Conservation (phyloP, 140 eudicot species). For the Erigeron philadelphicus region DNA sequence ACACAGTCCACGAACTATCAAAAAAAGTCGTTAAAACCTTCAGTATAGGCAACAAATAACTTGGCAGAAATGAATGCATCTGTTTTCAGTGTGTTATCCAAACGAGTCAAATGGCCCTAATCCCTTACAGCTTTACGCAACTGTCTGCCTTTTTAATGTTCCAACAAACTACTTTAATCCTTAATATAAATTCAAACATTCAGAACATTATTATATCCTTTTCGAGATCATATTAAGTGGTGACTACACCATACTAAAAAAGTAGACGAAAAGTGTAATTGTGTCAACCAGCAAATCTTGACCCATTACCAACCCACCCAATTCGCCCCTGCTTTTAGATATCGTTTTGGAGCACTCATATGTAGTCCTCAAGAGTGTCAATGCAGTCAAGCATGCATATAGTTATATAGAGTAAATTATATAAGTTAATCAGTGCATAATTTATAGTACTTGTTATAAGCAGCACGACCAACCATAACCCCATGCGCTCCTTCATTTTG, state of each 20-base stretch:
- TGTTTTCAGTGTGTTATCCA: no score
- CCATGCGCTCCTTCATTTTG: constrained; percentile 89
- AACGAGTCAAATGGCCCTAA: no score
- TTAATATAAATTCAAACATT: no score
- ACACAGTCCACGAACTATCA: constrained; percentile 77
- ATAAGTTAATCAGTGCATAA: constrained; percentile 1
- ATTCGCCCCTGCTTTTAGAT: neutral
- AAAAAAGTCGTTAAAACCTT: constrained; percentile 11
- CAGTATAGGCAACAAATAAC: constrained; percentile 1
- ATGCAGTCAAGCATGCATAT: constrained; percentile 9
- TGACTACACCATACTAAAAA: no score
- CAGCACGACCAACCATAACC: constrained; percentile 97
- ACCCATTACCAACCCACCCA: neutral
- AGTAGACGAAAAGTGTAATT: no score
- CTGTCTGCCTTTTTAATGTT: no score
- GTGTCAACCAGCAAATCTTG: no score
- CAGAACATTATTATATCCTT: no score
- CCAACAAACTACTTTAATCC: no score
- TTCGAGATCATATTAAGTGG: no score
- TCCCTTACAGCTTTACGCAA: no score
- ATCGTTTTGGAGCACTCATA: neutral
- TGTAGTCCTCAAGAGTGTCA: neutral
- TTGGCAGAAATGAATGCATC: neutral
- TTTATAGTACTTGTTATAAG: constrained; percentile 55
- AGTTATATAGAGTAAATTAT: neutral